phyloP scores from a whole-genome alignment of 495 filamentous ascomycete genomes.

The Chaetomidium leptoderma region DNA sequence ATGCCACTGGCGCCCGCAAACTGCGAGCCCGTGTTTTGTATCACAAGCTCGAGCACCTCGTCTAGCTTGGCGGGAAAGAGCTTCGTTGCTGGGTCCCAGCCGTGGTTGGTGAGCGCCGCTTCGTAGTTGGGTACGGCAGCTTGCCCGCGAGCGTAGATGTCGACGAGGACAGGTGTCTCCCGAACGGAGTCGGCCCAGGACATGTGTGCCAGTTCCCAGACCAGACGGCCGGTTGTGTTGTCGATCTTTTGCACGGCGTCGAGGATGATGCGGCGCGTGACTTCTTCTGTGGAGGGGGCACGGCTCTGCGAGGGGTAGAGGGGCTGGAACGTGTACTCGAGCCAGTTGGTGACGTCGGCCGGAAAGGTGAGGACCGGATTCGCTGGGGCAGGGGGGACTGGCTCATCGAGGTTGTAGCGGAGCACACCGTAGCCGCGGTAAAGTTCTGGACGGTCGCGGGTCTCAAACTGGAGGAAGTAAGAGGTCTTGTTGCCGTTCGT shows the following conservation, averaged over 20 bases:
- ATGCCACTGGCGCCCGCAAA: conserved; percentile 30
- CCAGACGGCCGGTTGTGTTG: conserved; percentile 14
- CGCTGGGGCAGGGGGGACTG: conserved; percentile 20
- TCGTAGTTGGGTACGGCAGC: conserved; percentile 40
- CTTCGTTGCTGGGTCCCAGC: conserved; percentile 49
- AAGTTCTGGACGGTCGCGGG: conserved; percentile 42
- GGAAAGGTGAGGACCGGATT: conserved; percentile 40
- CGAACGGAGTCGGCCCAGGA: conserved; percentile 45
- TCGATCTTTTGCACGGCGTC: conserved; percentile 32
- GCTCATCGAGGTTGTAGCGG: conserved; percentile 37
- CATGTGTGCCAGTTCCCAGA: conserved; percentile 30
- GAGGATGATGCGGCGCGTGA: conserved; percentile 51
- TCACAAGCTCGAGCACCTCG: conserved; percentile 60
- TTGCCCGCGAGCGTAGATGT: conserved; percentile 48
- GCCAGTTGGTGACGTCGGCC: conserved; percentile 39
- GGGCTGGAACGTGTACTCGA: conserved; percentile 53
- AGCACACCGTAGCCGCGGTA: conserved; percentile 52
- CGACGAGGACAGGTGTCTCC: conserved; percentile 51
- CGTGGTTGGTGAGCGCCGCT: conserved; percentile 42
- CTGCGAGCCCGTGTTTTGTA: conserved; percentile 47
- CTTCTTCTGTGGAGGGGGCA: conserved; percentile 45
- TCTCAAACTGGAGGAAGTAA: conserved; percentile 55
- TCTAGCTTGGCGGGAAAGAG: conserved; percentile 53
- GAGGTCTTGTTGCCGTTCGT: conserved; percentile 38
- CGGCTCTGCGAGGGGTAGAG: conserved; percentile 34